Conservation (phyloP, 2,329 filamentous ascomycete species). For the Colletotrichum melonis region DNA sequence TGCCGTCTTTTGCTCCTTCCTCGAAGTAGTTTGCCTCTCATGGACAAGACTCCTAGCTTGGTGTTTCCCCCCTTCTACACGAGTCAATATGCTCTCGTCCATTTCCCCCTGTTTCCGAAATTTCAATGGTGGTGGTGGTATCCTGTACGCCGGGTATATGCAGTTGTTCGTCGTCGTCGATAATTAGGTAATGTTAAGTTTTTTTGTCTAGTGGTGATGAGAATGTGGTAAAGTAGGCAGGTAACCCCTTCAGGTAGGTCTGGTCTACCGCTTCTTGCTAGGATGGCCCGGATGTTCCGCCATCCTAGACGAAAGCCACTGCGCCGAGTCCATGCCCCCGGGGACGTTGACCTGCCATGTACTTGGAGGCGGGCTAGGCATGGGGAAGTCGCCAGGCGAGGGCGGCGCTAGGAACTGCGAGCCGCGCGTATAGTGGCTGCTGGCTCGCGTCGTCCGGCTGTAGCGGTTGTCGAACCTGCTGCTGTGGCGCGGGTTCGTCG, state of each 20-base stretch:
- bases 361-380: slow-evolving; percentile 14
- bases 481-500: background rate
- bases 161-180: background rate
- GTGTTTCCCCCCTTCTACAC: background rate
- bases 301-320: slow-evolving; percentile 28
- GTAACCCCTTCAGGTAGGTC: background rate
- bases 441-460: slow-evolving; percentile 19
- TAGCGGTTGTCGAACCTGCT: slow-evolving; percentile 8
- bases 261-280: background rate
- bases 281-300: slow-evolving; percentile 20
- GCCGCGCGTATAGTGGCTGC: slow-evolving; percentile 16
- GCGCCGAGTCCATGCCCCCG: slow-evolving; percentile 14
- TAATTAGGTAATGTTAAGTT: background rate
- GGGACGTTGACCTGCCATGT: slow-evolving; percentile 16
- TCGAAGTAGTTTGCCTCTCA: background rate
- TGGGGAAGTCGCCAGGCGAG: background rate
- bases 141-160: slow-evolving; percentile 11
- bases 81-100: background rate
- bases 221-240: background rate
- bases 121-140: background rate
- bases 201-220: background rate
- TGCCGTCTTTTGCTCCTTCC: background rate
- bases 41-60: background rate
- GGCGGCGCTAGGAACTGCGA: slow-evolving; percentile 27
- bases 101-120: background rate